Conservation (phyloP, 164 flowering plant genomes). For the Euptelea pleiosperma region DNA sequence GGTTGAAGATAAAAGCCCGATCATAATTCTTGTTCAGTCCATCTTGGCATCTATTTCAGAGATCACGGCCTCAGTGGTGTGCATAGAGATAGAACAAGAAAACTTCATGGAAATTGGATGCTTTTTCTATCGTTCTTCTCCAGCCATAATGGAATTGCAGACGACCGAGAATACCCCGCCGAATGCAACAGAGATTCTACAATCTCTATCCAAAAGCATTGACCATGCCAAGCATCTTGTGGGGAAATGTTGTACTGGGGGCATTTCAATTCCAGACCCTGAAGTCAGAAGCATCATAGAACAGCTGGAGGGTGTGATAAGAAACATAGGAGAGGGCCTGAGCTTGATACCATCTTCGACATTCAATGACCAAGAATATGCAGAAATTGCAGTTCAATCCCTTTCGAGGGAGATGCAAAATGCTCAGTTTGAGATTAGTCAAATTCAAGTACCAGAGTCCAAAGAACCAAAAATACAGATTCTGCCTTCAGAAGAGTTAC, state of each 20-base stretch:
- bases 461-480: constrained; percentile 10
- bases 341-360: constrained; percentile 46
- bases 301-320: constrained; percentile 42
- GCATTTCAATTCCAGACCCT: constrained; percentile 12
- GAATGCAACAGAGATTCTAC: constrained; percentile 40
- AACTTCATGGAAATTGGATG: constrained; percentile 48
- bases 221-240: constrained; percentile 43
- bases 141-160: constrained; percentile 53
- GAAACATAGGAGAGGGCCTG: constrained; percentile 43
- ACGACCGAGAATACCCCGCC: constrained; percentile 24
- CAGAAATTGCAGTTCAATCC: constrained; percentile 41
- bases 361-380: constrained; percentile 40
- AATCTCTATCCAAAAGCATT: constrained; percentile 36
- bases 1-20: constrained; percentile 13
- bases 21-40: constrained; percentile 26
- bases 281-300: constrained; percentile 31
- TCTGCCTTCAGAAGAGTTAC: constrained; percentile 5
- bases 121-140: constrained; percentile 49
- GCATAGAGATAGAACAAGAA: constrained; percentile 37
- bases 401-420: constrained; percentile 60
- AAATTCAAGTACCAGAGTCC: constrained; percentile 8
- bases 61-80: constrained; percentile 26
- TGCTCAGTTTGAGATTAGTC: constrained; percentile 24
- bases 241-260: constrained; percentile 16
- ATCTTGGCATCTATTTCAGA: constrained; percentile 45